These are phyloP conservation scores for Aspergillus viridinutans DNA, from an alignment of 2,329 filamentous ascomycete genomes.

Conservation along the genomic window DNA sequence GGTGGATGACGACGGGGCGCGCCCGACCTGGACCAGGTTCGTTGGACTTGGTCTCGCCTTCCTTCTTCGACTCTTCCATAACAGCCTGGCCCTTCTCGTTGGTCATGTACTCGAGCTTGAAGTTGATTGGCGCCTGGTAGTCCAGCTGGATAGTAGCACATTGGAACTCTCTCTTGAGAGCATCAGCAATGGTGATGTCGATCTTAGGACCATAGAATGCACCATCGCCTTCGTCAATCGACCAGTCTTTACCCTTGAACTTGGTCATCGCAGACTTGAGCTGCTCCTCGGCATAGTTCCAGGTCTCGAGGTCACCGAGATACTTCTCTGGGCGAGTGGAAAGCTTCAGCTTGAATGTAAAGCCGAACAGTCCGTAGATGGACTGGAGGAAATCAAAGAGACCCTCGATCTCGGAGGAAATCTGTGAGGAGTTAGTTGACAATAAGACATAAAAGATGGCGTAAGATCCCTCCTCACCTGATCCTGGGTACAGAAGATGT, in stretches of 20 bases:
- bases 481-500: slow-evolving; percentile 88
- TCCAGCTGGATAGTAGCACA: slow-evolving; percentile 94
- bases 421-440: slow-evolving; percentile 33
- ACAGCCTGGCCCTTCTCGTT: slow-evolving; percentile 51
- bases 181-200: slow-evolving; percentile 90
- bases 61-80: slow-evolving; percentile 51
- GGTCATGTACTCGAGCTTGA: slow-evolving; percentile 81
- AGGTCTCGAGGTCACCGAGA: slow-evolving; percentile 79
- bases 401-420: slow-evolving; percentile 69
- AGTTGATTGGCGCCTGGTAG: slow-evolving; percentile 80
- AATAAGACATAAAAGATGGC: background rate
- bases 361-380: slow-evolving; percentile 78
- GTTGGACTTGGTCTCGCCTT: slow-evolving; percentile 38
- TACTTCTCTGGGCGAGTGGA: slow-evolving; percentile 88
- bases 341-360: slow-evolving; percentile 89
- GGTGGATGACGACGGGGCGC: slow-evolving; percentile 50
- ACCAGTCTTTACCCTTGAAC: slow-evolving; percentile 75
- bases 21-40: slow-evolving; percentile 41
- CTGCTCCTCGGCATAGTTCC: slow-evolving; percentile 81
- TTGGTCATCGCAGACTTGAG: slow-evolving; percentile 73
- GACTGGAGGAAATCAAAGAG: slow-evolving; percentile 82
- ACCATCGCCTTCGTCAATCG: slow-evolving; percentile 88
- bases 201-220: slow-evolving; percentile 99
- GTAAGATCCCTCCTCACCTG: slow-evolving; percentile 46
- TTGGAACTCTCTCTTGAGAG: slow-evolving; percentile 77